A percentile compares a stretch with the other conserved stretches of the same genome.
Evolutionary conservation across 805 yeast genomes (phyloP).

Genomic region (Zygosaccharomyces gambellarensis): DNA sequence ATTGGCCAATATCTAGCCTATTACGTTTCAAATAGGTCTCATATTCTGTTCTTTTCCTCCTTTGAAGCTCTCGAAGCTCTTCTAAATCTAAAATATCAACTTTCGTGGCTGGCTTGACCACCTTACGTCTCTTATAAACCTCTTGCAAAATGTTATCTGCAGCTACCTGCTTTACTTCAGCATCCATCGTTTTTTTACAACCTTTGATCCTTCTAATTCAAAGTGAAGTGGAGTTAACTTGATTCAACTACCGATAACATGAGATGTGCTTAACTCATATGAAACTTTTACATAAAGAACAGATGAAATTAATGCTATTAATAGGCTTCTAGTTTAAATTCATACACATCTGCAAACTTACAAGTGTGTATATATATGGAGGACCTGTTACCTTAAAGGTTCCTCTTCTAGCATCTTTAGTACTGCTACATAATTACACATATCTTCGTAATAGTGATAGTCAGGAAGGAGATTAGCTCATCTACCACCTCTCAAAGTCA

Average conservation of each 20-base stretch:
- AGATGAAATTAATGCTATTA: not conserved
- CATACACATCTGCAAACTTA: not conserved
- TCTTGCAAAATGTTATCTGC: conserved; percentile 61
- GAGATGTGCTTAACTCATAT: not conserved
- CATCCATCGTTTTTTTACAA: conserved; percentile 21
- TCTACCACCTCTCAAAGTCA: conserved; percentile 86
- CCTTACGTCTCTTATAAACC: conserved; percentile 47
- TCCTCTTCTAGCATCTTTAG: not conserved
- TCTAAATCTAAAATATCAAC: conserved; percentile 65
- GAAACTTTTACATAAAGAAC: not conserved
- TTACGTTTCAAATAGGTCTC: conserved; percentile 87
- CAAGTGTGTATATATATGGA: not conserved
- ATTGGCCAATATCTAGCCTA: conserved; percentile 74
- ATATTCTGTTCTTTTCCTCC: conserved; percentile 71
- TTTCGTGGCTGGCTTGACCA: conserved; percentile 28
- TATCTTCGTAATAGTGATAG: not conserved
- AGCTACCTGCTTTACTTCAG: conserved; percentile 47
- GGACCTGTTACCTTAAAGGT: not conserved
- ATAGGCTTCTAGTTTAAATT: not conserved
- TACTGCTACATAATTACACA: not conserved
- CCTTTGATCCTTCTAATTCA: conserved; percentile 13
- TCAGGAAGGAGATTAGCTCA: not conserved
- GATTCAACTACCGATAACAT: conserved; percentile 1
- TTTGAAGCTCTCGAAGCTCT: conserved; percentile 71
- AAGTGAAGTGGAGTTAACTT: conserved; percentile 30